These are phyloP conservation scores for Plasmodium malariae DNA, from an alignment of 169 alveolate genomes.

Conservation along the genomic window DNA sequence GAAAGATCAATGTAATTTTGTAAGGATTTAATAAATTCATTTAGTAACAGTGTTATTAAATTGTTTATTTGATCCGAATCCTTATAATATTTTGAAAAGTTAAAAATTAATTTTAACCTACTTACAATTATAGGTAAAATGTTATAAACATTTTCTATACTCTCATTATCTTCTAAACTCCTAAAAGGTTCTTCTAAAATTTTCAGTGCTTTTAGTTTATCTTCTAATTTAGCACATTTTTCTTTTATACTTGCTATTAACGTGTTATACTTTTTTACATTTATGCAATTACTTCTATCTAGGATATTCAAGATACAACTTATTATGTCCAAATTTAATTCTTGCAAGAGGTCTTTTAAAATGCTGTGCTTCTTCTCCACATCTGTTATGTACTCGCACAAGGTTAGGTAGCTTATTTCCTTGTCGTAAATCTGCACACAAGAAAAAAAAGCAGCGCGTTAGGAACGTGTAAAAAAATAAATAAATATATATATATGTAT, in stretches of 20 bases:
- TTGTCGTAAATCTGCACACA: slow-evolving; percentile 33
- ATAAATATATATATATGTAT: neutral
- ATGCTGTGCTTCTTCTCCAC: slow-evolving; percentile 61
- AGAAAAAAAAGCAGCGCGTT: neutral
- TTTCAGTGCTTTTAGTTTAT: slow-evolving; percentile 70
- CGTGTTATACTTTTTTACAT: slow-evolving; percentile 39
- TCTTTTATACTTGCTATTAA: slow-evolving; percentile 32
- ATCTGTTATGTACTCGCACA: slow-evolving; percentile 64
- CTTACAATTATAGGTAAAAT: slow-evolving; percentile 68
- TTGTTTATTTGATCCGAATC: slow-evolving; percentile 58
- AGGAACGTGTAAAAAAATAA: neutral
- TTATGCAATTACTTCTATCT: slow-evolving; percentile 48
- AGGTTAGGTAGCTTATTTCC: slow-evolving; percentile 41
- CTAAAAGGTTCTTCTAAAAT: slow-evolving; percentile 61
- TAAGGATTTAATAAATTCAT: slow-evolving; percentile 57
- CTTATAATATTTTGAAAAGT: slow-evolving; percentile 67
- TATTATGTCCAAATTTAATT: slow-evolving; percentile 37
- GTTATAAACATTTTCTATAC: slow-evolving; percentile 49
- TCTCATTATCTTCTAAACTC: slow-evolving; percentile 23
- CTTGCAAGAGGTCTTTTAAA: slow-evolving; percentile 63
- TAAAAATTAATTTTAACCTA: slow-evolving; percentile 59
- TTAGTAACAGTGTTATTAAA: slow-evolving; percentile 55
- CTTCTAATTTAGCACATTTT: slow-evolving; percentile 52
- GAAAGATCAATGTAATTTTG: slow-evolving; percentile 63
- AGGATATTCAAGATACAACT: slow-evolving; percentile 20